phyloP scores from a whole-genome alignment of 345 rosid species.

The Iberis pinnata region DNA sequence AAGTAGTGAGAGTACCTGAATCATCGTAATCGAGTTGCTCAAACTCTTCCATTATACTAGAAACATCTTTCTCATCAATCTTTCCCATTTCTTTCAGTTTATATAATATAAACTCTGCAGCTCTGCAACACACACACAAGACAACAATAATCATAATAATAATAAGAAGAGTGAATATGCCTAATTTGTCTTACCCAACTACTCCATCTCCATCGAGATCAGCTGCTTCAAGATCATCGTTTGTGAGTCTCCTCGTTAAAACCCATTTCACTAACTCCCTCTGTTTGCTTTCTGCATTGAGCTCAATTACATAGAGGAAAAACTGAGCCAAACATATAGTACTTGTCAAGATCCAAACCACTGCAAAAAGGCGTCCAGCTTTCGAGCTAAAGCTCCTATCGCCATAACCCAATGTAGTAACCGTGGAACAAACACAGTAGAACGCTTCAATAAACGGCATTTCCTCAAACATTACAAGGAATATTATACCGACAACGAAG shows the following conservation, averaged over 20 bases:
- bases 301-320: conserved; percentile 51
- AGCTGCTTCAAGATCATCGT: conserved; percentile 60
- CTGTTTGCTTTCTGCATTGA: conserved; percentile 52
- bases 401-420: conserved; percentile 79
- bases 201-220: too few relatives aligned
- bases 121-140: conserved; percentile 2
- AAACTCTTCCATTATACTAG: conserved; percentile 46
- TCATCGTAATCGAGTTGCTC: conserved; percentile 50
- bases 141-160: neutral
- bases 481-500: conserved; percentile 40
- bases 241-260: conserved; percentile 43
- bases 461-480: conserved; percentile 44
- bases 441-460: conserved; percentile 47
- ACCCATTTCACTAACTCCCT: conserved; percentile 57
- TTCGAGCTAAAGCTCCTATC: conserved; percentile 60
- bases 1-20: conserved; percentile 11
- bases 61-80: conserved; percentile 53
- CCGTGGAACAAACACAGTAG: conserved; percentile 74
- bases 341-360: conserved; percentile 55
- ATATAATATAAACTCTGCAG: conserved; percentile 46
- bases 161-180: neutral
- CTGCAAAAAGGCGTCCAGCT: conserved; percentile 55
- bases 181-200: conserved; percentile 42
- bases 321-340: conserved; percentile 59
- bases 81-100: conserved; percentile 80